phyloP scores from a whole-genome alignment of 805 yeast species.

The Candida easanensis region DNA sequence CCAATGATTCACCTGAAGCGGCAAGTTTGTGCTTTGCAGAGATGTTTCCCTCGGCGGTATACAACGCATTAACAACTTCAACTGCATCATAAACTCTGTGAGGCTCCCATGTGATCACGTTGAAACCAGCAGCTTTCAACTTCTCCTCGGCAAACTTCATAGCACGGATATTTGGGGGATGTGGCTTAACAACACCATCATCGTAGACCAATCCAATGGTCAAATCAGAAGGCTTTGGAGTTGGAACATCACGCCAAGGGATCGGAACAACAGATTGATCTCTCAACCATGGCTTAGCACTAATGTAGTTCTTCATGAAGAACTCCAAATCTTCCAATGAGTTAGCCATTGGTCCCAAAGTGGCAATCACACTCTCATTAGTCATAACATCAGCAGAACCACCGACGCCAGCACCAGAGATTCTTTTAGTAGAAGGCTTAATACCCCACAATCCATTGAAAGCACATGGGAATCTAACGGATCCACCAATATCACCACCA shows the following conservation, averaged over 20 bases:
- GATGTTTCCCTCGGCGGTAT: conserved; percentile 66
- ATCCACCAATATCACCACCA: conserved; percentile 72
- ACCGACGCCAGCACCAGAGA: conserved; percentile 33
- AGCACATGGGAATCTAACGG: conserved; percentile 66
- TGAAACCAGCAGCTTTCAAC: conserved; percentile 56
- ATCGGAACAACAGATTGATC: conserved; percentile 30
- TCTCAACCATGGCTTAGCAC: conserved; percentile 50
- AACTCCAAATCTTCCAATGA: conserved; percentile 61
- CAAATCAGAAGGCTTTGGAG: conserved; percentile 37
- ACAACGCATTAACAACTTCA: conserved; percentile 53
- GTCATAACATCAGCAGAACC: conserved; percentile 24
- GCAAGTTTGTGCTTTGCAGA: conserved; percentile 49
- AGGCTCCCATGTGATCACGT: conserved; percentile 54
- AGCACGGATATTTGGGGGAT: conserved; percentile 61
- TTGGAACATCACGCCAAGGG: conserved; percentile 37
- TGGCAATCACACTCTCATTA: conserved; percentile 57
- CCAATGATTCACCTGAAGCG: conserved; percentile 67
- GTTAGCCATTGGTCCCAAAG: conserved; percentile 68
- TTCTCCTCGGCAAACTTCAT: conserved; percentile 52
- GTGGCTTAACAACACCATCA: conserved; percentile 63
- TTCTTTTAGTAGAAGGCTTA: conserved; percentile 57
- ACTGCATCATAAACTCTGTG: conserved; percentile 56
- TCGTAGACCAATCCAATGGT: conserved; percentile 61
- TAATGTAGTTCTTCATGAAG: conserved; percentile 53
- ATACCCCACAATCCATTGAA: conserved; percentile 57